phyloP scores from a whole-genome alignment of 352 stramenopile species.

The Nothophytophthora sp. region DNA sequence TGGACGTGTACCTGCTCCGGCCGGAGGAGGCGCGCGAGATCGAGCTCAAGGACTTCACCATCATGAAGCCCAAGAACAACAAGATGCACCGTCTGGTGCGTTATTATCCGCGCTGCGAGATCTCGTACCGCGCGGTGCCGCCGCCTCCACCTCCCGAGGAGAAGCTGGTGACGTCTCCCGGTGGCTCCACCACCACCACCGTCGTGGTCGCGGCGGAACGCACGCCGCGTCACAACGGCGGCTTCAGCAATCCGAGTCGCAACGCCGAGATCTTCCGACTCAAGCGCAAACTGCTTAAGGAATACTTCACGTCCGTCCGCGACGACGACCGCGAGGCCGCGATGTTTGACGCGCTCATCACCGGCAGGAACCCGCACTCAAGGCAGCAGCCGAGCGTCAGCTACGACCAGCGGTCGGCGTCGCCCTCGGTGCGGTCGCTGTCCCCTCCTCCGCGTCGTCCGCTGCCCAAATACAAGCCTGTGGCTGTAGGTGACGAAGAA shows the following conservation, averaged over 20 bases:
- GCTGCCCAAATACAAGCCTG: conserved; percentile 52
- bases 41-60: conserved; percentile 80
- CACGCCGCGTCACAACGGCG: conserved; percentile 61
- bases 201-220: conserved; percentile 35
- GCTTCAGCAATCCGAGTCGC: conserved; percentile 74
- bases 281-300: conserved; percentile 60
- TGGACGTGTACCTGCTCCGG: conserved; percentile 75
- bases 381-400: conserved; percentile 4
- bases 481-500: conserved; percentile 49
- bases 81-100: conserved; percentile 72
- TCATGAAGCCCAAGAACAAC: conserved; percentile 84
- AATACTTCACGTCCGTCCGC: conserved; percentile 48
- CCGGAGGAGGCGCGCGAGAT: conserved; percentile 63
- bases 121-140: conserved; percentile 67
- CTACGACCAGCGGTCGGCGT: conserved; percentile 2
- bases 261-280: conserved; percentile 71
- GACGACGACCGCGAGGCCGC: conserved; percentile 34
- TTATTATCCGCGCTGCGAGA: conserved; percentile 68
- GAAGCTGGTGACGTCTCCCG: conserved; percentile 53
- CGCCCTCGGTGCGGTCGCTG: conserved; percentile 7
- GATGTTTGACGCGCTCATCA: conserved; percentile 35
- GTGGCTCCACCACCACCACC: conserved; percentile 52
- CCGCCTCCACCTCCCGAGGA: conserved; percentile 48
- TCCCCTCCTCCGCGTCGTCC: conserved; percentile 5
- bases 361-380: conserved; percentile 16